These are phyloP conservation scores for Neurospora sp. DNA, from an alignment of 495 filamentous ascomycete species.

Conservation along the genomic window DNA sequence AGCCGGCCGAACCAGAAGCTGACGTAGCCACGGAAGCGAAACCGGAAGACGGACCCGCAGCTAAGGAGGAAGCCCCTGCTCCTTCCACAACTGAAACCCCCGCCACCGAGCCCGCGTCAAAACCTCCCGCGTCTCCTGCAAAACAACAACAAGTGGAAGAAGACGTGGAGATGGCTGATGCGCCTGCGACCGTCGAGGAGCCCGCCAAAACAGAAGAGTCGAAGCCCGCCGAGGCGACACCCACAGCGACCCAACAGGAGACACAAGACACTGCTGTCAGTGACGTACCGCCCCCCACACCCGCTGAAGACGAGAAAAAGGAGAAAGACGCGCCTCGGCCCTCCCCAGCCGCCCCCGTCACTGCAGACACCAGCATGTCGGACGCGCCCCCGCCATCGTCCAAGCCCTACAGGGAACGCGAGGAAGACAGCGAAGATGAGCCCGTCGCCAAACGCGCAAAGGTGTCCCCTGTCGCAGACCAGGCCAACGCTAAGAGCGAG, in stretches of 20 bases:
- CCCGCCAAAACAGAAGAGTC: background rate
- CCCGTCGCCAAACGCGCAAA: conserved; percentile 70
- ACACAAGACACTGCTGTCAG: conserved; percentile 20
- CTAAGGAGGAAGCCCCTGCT: conserved; percentile 7
- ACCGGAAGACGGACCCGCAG: conserved; percentile 7
- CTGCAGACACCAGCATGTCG: conserved; percentile 27
- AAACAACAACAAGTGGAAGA: background rate
- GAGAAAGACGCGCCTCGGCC: conserved; percentile 6
- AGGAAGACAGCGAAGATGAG: conserved; percentile 61
- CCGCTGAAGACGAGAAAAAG: conserved; percentile 11
- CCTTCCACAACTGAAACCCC: background rate
- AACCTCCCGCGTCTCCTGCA: background rate
- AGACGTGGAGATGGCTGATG: conserved; percentile 24
- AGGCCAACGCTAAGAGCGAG: conserved; percentile 15
- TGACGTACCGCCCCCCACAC: conserved; percentile 13
- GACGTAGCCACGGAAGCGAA: conserved; percentile 2
- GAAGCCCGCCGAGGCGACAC: background rate
- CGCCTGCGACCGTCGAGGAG: background rate
- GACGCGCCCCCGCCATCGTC: conserved; percentile 20
- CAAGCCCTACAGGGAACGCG: conserved; percentile 61
- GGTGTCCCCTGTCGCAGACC: conserved; percentile 18
- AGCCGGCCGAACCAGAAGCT: conserved; percentile 2
- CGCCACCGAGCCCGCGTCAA: background rate
- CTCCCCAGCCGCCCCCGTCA: conserved; percentile 9
- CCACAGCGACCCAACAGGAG: conserved; percentile 8